Base-by-base conservation (phyloP, 1,139 yeast genomes). In the Hyphopichia wangnamkhiaoensis region DNA sequence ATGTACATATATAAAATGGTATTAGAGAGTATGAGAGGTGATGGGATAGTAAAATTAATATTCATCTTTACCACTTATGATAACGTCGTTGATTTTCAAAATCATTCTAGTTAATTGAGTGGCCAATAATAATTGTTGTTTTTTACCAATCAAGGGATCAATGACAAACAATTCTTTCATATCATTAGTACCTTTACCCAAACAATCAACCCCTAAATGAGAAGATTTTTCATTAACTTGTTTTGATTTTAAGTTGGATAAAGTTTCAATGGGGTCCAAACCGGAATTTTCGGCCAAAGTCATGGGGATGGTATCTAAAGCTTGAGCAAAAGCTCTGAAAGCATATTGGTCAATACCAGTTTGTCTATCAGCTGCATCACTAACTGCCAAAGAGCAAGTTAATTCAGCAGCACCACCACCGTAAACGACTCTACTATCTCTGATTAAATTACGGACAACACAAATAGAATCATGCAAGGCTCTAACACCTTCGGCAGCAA, bases 381-480 rank as follows among this genome's bases (percentile, higher is more conserved):
- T 77, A 15, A 94, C 96, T 9, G 95, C 95, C 50, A 93, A 68
- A 13, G 98, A 90, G 70, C 96, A 86, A 1, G 97, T 76, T 40
- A 93, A 81, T 68, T 94, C 99, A 19, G 98, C 94, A 16, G 98
- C 96, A 53, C 98, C 99, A 52, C 98, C 98, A 48, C 98, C 98
- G 58, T 94, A 94, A 13, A 94, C 98, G 35, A 94, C 89, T 64
- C 97, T 79, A 60, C 82, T 84, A 61, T 94, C 98, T 58, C 85
- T 82, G 40, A 94, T 84, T 59, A 94, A 78, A 68, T 94, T 94
- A 70, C 98, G 87, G 25, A 94, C 98, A 38, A 94, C 98, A 70
- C 98, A 93, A 43, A 94, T 71, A 5, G 98, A 89, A 61, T 94
- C 99, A 59, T 93, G 98, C 44, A 94, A 75, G 1, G 98, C 98